Conservation (phyloP, 2,329 filamentous ascomycete species). For the Tolypocladium endophyticum region DNA sequence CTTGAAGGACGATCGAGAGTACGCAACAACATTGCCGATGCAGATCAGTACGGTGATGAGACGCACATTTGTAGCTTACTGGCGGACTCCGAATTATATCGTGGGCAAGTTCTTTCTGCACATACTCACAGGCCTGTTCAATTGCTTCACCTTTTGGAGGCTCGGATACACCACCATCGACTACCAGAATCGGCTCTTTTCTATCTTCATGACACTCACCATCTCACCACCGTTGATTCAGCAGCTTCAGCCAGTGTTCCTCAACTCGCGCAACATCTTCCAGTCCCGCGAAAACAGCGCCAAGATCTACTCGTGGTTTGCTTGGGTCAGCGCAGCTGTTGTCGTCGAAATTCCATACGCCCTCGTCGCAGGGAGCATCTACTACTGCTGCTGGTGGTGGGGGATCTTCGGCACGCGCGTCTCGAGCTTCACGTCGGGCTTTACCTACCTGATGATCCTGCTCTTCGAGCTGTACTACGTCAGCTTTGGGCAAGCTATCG, state of each 20-base stretch:
- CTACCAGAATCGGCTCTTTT: conserved; percentile 63
- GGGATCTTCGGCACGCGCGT: conserved; percentile 36
- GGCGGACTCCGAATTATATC: conserved; percentile 54
- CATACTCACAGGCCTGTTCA: conserved; percentile 55
- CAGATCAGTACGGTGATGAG: conserved; percentile 45
- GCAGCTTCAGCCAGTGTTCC: conserved; percentile 64
- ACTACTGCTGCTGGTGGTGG: conserved; percentile 46
- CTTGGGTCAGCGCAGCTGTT: conserved; percentile 56
- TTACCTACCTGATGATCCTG: conserved; percentile 53
- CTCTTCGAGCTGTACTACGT: conserved; percentile 57
- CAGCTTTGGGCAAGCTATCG: conserved; percentile 57
- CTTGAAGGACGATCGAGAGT: conserved; percentile 45
- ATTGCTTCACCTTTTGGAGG: conserved; percentile 60
- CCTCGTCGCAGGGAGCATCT: conserved; percentile 47
- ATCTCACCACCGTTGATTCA: conserved; percentile 67
- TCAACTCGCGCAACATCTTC: conserved; percentile 57
- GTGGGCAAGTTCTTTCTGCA: conserved; percentile 53
- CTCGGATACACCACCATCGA: conserved; percentile 46
- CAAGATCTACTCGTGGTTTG: conserved; percentile 70
- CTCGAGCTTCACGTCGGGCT: conserved; percentile 46
- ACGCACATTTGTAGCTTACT: conserved; percentile 52
- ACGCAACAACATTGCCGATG: conserved; percentile 45
- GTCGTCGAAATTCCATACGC: conserved; percentile 62
- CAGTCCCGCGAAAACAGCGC: conserved; percentile 62
- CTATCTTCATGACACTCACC: conserved; percentile 66